A percentile compares a stretch with the other conserved stretches of the same genome.
Evolutionary conservation across 805 yeast species (phyloP).

Genomic region (Candida germanica): DNA sequence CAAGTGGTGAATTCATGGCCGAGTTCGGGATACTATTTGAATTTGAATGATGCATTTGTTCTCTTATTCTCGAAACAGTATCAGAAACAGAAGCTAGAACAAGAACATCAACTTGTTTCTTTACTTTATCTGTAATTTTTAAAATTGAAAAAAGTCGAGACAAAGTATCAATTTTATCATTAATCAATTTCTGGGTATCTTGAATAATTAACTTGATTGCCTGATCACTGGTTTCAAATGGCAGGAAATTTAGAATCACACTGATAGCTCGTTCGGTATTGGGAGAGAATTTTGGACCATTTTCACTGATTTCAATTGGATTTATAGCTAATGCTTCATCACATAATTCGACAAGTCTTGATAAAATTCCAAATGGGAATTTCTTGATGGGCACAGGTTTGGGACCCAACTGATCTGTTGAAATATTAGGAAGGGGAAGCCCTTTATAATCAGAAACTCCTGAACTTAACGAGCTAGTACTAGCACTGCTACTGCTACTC

Average conservation of each 20-base stretch:
- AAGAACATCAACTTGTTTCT: conserved; percentile 70
- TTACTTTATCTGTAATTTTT: conserved; percentile 71
- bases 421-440: conserved; percentile 39
- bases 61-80: conserved; percentile 56
- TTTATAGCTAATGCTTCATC: conserved; percentile 73
- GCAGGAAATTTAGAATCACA: conserved; percentile 39
- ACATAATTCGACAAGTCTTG: conserved; percentile 58
- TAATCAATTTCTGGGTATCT: conserved; percentile 63
- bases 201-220: conserved; percentile 60
- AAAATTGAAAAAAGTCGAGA: conserved; percentile 70
- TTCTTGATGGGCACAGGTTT: conserved; percentile 25
- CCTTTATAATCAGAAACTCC: conserved; percentile 55
- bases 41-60: conserved; percentile 22
- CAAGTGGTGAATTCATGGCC: conserved; percentile 9
- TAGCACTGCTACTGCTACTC: conserved; percentile 18
- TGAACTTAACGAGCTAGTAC: conserved; percentile 14
- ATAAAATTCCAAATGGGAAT: conserved; percentile 63
- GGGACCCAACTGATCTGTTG: conserved; percentile 6
- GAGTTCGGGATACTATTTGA: conserved; percentile 4
- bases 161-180: conserved; percentile 66
- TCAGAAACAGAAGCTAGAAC: conserved; percentile 62
- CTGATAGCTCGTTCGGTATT: conserved; percentile 56
- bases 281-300: conserved; percentile 51
- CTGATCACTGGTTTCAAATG: conserved; percentile 58
- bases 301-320: conserved; percentile 39